These are phyloP conservation scores for Trichosphaerium sp. DNA, from an alignment of 78 protist genomes.

Conservation along the genomic window DNA sequence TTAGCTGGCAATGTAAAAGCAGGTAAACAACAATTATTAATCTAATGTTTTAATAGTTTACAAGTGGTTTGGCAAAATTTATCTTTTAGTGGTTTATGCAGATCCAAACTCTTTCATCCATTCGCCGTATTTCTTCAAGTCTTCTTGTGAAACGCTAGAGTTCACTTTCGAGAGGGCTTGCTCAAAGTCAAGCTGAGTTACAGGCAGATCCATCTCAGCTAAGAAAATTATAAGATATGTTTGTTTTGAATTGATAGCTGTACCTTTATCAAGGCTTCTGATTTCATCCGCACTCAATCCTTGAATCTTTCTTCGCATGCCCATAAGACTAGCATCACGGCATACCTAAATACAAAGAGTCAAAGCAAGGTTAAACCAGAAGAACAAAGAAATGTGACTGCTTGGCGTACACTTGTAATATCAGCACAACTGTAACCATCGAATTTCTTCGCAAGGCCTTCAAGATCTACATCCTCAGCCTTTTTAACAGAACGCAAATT, in stretches of 20 bases:
- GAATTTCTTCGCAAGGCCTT: background rate
- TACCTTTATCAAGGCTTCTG: conserved; percentile 3
- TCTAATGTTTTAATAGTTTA: no score
- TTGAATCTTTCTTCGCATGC: conserved; percentile 17
- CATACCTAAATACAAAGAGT: background rate
- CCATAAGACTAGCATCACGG: conserved; percentile 65
- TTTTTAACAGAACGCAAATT: conserved; percentile 2
- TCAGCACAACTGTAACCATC: conserved; percentile 63
- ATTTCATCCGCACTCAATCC: conserved; percentile 31
- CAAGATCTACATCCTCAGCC: conserved; percentile 19
- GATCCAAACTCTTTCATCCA: conserved; percentile 37
- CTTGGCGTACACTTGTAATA: conserved; percentile 18
- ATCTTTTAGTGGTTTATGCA: background rate
- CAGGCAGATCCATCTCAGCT: conserved; percentile 18
- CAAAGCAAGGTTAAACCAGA: background rate
- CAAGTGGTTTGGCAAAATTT: background rate
- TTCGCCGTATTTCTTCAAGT: conserved; percentile 22
- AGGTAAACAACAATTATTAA: no score
- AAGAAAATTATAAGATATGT: no score
- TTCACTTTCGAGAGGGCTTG: background rate
- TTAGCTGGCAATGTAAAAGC: no score
- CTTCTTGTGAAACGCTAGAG: conserved; percentile 6
- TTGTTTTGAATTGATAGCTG: no score
- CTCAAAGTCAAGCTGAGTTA: conserved; percentile 20
- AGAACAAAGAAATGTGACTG: background rate